Conservation (phyloP, 352 stramenopile genomes). For the Phytophthora ohioensis region DNA sequence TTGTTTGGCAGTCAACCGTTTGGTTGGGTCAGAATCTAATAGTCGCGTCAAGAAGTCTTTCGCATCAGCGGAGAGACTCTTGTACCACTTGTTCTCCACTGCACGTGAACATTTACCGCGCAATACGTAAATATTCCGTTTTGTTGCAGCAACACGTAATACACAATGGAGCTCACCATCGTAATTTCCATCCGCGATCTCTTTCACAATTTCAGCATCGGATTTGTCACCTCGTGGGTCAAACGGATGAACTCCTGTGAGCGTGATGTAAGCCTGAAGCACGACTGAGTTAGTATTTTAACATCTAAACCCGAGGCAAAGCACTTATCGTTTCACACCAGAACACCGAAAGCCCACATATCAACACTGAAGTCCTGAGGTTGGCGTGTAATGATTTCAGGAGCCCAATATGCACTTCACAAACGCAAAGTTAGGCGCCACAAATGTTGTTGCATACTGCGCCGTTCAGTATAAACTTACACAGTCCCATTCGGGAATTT, state of each 20-base stretch:
- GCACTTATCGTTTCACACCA: slow-evolving; percentile 42
- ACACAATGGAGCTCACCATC: slow-evolving; percentile 49
- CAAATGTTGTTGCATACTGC: background rate
- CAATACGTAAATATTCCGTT: background rate
- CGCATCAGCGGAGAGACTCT: slow-evolving; percentile 57
- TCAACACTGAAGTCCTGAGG: slow-evolving; percentile 80
- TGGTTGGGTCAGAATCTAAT: slow-evolving; percentile 56
- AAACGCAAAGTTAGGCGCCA: background rate
- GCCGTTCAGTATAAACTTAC: slow-evolving; percentile 42
- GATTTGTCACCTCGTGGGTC: slow-evolving; percentile 75
- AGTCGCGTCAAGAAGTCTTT: slow-evolving; percentile 70
- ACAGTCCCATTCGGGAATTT: slow-evolving; percentile 69
- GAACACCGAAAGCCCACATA: slow-evolving; percentile 84
- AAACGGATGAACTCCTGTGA: slow-evolving; percentile 82
- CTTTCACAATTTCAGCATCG: slow-evolving; percentile 73
- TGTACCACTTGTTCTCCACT: slow-evolving; percentile 82
- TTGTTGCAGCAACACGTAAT: background rate
- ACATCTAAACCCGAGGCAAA: background rate
- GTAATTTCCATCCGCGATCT: slow-evolving; percentile 65
- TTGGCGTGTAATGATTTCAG: slow-evolving; percentile 76
- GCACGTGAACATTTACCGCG: background rate
- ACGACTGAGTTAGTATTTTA: background rate
- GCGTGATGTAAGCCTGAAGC: slow-evolving; percentile 70
- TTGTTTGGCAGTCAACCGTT: slow-evolving; percentile 64
- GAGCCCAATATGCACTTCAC: slow-evolving; percentile 77